Conservation (phyloP, 1,284 basidiomycete genomes). For the Golubevia pallescens region DNA sequence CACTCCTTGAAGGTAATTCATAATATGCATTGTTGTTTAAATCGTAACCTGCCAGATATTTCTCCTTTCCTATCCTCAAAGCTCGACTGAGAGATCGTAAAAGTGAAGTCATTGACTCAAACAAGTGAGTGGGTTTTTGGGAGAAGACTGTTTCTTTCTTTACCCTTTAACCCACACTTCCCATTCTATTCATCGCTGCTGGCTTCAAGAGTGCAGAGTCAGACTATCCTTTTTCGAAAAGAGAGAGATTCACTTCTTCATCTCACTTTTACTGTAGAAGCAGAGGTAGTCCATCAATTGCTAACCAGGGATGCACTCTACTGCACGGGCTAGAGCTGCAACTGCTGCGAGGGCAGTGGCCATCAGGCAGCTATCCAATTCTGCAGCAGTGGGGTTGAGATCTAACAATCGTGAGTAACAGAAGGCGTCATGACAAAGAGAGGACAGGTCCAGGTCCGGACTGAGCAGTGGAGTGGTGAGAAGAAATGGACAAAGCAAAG, state of each 20-base stretch:
- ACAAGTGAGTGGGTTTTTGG: too few relatives aligned
- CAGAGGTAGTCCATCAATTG: neutral
- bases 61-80: slow-evolving; percentile 35
- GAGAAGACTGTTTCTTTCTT: too few relatives aligned
- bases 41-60: slow-evolving; percentile 46
- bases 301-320: neutral
- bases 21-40: slow-evolving; percentile 45
- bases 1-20: slow-evolving; percentile 43
- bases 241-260: neutral
- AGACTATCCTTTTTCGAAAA: too few relatives aligned
- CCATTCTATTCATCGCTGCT: too few relatives aligned
- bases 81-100: slow-evolving; percentile 13
- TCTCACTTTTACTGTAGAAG: neutral
- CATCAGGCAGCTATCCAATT: neutral
- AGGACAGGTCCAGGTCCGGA: neutral
- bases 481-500: neutral
- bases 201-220: too few relatives aligned
- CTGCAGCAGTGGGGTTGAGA: neutral
- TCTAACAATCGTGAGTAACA: neutral
- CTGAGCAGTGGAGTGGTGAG: neutral
- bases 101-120: neutral
- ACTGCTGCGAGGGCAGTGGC: neutral
- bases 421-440: neutral
- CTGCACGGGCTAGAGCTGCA: neutral
- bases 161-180: too few relatives aligned